These are phyloP conservation scores for Cryptococcus neoformans DNA, from an alignment of 1,284 basidiomycete genomes.

Conservation along the genomic window DNA sequence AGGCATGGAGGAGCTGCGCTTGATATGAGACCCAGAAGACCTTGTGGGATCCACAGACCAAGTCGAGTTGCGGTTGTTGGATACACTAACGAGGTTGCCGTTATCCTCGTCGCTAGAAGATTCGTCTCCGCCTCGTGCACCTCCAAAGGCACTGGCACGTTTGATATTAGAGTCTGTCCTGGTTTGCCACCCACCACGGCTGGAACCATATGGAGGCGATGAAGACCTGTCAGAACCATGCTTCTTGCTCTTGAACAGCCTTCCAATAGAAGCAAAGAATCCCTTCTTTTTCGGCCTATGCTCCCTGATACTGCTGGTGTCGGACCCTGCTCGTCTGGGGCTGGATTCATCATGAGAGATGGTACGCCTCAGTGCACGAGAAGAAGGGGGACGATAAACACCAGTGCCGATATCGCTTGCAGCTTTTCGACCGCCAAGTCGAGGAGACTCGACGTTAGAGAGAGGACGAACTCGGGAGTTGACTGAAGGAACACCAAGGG, in stretches of 20 bases:
- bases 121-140: constrained; percentile 28
- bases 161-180: constrained; percentile 45
- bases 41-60: constrained; percentile 34
- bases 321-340: constrained; percentile 19
- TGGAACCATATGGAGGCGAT: constrained; percentile 32
- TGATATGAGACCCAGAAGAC: constrained; percentile 5
- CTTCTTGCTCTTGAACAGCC: constrained; percentile 39
- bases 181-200: constrained; percentile 38
- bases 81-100: constrained; percentile 39
- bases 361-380: constrained; percentile 33
- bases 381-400: constrained; percentile 26
- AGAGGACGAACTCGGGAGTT: constrained; percentile 21
- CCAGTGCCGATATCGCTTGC: constrained; percentile 40
- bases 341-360: constrained; percentile 30
- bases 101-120: constrained; percentile 40
- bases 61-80: constrained; percentile 37
- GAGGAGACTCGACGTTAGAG: constrained; percentile 13
- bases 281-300: constrained; percentile 38
- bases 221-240: constrained; percentile 26
- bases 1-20: constrained; percentile 30
- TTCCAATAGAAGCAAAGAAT: constrained; percentile 43
- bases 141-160: constrained; percentile 21
- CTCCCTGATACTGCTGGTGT: constrained; percentile 32
- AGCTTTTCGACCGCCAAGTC: constrained; percentile 28
- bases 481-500: constrained; percentile 34